A percentile compares a stretch with the other conserved stretches of the same genome.
These are phyloP conservation scores for Russula compacta DNA, from an alignment of 768 basidiomycete species.

Conservation along the genomic window DNA sequence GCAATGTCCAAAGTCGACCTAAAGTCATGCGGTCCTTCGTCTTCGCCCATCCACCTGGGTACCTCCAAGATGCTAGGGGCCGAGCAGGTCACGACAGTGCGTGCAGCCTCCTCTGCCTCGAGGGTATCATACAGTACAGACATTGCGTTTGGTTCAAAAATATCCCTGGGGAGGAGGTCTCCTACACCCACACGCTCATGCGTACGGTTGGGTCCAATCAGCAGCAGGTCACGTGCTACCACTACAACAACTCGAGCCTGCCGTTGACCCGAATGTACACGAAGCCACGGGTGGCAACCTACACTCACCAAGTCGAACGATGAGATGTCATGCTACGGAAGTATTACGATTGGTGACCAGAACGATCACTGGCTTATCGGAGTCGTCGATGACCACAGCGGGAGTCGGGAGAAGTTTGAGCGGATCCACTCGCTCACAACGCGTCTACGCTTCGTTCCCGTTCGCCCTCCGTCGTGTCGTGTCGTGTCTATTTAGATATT, in stretches of 20 bases:
- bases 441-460: constrained; percentile 56
- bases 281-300: constrained; percentile 78
- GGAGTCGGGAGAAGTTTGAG: constrained; percentile 46
- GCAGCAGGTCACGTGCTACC: constrained; percentile 98
- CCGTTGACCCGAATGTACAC: constrained; percentile 66
- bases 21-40: no score
- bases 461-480: background rate
- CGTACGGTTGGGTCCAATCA: constrained; percentile 86
- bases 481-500: constrained; percentile 5
- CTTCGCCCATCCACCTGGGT: no score
- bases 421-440: constrained; percentile 88
- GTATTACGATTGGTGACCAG: constrained; percentile 74
- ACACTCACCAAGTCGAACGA: constrained; percentile 88
- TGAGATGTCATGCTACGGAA: constrained; percentile 94
- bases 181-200: constrained; percentile 91
- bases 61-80: no score
- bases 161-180: constrained; percentile 97
- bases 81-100: no score
- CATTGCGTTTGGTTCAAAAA: constrained; percentile 78
- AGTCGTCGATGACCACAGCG: constrained; percentile 80
- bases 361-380: constrained; percentile 92
- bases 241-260: constrained; percentile 84
- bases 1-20: no score
- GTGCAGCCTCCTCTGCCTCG: no score
- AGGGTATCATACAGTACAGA: constrained; percentile 49